These are phyloP conservation scores for Oehlia diaphana DNA, from an alignment of 192 early-diverging fungal species.

Conservation along the genomic window DNA sequence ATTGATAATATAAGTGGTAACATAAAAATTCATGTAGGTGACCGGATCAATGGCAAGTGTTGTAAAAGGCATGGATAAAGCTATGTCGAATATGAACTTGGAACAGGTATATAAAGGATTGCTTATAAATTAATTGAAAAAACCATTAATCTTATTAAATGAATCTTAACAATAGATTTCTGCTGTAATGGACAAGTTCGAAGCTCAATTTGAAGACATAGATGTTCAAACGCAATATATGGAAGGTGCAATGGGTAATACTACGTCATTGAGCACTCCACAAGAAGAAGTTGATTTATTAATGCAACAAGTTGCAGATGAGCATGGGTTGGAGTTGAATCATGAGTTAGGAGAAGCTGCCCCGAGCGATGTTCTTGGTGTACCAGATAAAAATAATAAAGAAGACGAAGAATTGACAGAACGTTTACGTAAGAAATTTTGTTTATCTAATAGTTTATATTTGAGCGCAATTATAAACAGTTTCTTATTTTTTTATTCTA, in stretches of 20 bases:
- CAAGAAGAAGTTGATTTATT: constrained; percentile 90
- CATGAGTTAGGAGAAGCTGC: constrained; percentile 58
- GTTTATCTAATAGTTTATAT: background rate
- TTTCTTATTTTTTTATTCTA: background rate
- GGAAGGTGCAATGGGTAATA: constrained; percentile 89
- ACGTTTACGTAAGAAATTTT: constrained; percentile 16
- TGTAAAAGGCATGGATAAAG: constrained; percentile 92
- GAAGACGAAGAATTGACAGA: constrained; percentile 40
- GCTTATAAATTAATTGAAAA: background rate
- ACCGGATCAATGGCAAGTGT: constrained; percentile 83
- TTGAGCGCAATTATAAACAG: background rate
- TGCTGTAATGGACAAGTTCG: constrained; percentile 98
- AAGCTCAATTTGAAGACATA: constrained; percentile 94
- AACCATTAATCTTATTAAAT: background rate
- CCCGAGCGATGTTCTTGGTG: constrained; percentile 43
- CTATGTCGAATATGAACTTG: constrained; percentile 93
- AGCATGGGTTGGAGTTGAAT: constrained; percentile 89
- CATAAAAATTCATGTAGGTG: constrained; percentile 42
- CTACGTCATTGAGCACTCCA: constrained; percentile 85
- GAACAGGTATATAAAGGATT: constrained; percentile 67
- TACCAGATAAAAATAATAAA: constrained; percentile 36
- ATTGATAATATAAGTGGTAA: background rate
- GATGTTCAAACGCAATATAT: constrained; percentile 98
- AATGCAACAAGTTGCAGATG: constrained; percentile 97
- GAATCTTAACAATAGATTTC: constrained; percentile 66